These are phyloP conservation scores for Scedosporium apiospermum DNA, from an alignment of 2,329 filamentous ascomycete species.

Conservation along the genomic window DNA sequence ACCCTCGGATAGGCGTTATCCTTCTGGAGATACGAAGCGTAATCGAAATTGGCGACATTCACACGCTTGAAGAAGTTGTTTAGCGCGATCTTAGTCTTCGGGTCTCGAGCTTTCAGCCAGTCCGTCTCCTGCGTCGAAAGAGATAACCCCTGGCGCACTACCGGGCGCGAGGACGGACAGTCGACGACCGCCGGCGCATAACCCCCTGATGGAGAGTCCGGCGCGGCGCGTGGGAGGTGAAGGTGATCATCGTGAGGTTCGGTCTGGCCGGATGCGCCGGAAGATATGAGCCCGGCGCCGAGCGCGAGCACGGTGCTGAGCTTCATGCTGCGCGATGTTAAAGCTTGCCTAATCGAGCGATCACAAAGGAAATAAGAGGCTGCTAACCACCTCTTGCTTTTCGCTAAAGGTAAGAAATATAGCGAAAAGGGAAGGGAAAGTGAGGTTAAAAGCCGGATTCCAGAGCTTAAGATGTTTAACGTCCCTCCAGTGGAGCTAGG, in stretches of 20 bases:
- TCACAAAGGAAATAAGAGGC: neutral
- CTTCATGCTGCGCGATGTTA: slow-evolving; percentile 5
- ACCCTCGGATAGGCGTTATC: slow-evolving; percentile 41
- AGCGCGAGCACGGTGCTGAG: slow-evolving; percentile 1
- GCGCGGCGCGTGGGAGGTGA: slow-evolving; percentile 19
- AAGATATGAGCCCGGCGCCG: slow-evolving; percentile 1
- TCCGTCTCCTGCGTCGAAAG: slow-evolving; percentile 61
- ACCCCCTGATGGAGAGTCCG: slow-evolving; percentile 38
- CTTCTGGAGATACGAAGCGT: slow-evolving; percentile 56
- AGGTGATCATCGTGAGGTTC: neutral
- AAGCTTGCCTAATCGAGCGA: neutral
- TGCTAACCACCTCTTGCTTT: too few relatives aligned
- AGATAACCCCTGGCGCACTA: slow-evolving; percentile 46
- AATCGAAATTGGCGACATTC: slow-evolving; percentile 71
- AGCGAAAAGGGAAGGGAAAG: neutral
- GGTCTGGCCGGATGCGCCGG: slow-evolving; percentile 7
- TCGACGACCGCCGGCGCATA: slow-evolving; percentile 61
- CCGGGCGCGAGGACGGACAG: slow-evolving; percentile 62
- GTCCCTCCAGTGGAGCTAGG: neutral
- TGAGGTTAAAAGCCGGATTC: neutral
- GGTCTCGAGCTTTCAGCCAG: slow-evolving; percentile 65
- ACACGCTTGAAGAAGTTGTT: slow-evolving; percentile 60
- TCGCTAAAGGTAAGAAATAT: too few relatives aligned
- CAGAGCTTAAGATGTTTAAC: neutral
- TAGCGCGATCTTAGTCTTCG: slow-evolving; percentile 68